A percentile compares a stretch with the other conserved stretches of the same genome.
Conservation (phyloP, 1,284 basidiomycete genomes). For the Rhodotorula sp. region DNA sequence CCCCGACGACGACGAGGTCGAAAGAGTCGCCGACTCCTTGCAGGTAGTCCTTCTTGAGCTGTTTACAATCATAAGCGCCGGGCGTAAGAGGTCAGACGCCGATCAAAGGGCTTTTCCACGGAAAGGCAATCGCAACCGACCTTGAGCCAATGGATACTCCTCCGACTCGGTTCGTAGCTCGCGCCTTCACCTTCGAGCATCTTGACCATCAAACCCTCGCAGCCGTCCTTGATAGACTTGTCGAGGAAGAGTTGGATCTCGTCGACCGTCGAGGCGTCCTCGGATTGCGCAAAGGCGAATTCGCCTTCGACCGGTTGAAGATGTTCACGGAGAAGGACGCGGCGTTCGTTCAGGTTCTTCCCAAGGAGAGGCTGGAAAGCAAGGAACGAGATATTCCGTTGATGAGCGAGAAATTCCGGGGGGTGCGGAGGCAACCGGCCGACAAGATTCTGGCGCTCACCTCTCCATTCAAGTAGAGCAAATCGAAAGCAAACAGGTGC, state of each 20-base stretch:
- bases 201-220: constrained; percentile 99
- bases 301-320: constrained; percentile 82
- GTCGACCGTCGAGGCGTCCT: constrained; percentile 84
- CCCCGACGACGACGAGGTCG: constrained; percentile 94
- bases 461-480: constrained; percentile 91
- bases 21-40: constrained; percentile 96
- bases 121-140: constrained; percentile 52
- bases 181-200: constrained; percentile 89
- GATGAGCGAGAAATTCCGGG: background rate
- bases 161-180: constrained; percentile 89
- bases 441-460: constrained; percentile 53
- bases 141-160: constrained; percentile 98
- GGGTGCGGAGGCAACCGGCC: background rate
- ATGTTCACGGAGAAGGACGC: constrained; percentile 71
- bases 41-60: constrained; percentile 97
- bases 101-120: background rate
- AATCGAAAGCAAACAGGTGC: constrained; percentile 91
- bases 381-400: background rate
- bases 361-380: constrained; percentile 50
- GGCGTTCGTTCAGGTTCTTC: constrained; percentile 67
- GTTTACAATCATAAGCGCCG: constrained; percentile 1
- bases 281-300: constrained; percentile 87
- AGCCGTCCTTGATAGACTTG: constrained; percentile 94
- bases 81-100: background rate
- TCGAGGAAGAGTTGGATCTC: constrained; percentile 95